phyloP scores from a whole-genome alignment of 257 asterid genomes.

The Cinchona pubescens region DNA sequence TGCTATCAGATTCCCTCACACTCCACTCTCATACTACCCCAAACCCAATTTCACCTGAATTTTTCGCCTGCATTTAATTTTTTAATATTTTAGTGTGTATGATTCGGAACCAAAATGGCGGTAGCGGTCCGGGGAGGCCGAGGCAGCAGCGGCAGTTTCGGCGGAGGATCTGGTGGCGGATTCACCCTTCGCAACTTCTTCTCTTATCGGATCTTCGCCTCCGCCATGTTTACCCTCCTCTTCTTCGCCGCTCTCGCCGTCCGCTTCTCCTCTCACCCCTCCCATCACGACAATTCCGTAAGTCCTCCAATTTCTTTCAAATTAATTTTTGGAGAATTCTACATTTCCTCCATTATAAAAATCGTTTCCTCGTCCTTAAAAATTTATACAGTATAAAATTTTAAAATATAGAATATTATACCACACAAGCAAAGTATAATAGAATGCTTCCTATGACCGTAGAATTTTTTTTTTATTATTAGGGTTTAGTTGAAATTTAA shows the following conservation, averaged over 20 bases:
- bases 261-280: constrained; percentile 73
- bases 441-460: too few species aligned
- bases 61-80: constrained; percentile 1
- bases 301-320: constrained; percentile 22
- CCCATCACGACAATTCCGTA: constrained; percentile 52
- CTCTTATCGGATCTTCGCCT: constrained; percentile 86
- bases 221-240: constrained; percentile 82
- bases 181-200: constrained; percentile 69
- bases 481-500: too few species aligned
- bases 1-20: not conserved
- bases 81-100: too few species aligned
- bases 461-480: too few species aligned
- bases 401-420: too few species aligned
- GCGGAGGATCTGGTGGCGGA: constrained; percentile 73
- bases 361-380: too few species aligned
- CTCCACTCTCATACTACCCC: not conserved
- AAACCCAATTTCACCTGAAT: constrained; percentile 5
- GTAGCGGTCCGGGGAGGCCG: constrained; percentile 85
- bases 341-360: too few species aligned
- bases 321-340: too few species aligned
- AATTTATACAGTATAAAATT: too few species aligned
- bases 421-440: too few species aligned
- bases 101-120: too few species aligned
- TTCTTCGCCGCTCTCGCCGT: constrained; percentile 87
- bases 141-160: constrained; percentile 21